Evolutionary conservation across 768 basidiomycete genomes (phyloP).

Genomic region (Leucocoprinus birnbaumii): DNA sequence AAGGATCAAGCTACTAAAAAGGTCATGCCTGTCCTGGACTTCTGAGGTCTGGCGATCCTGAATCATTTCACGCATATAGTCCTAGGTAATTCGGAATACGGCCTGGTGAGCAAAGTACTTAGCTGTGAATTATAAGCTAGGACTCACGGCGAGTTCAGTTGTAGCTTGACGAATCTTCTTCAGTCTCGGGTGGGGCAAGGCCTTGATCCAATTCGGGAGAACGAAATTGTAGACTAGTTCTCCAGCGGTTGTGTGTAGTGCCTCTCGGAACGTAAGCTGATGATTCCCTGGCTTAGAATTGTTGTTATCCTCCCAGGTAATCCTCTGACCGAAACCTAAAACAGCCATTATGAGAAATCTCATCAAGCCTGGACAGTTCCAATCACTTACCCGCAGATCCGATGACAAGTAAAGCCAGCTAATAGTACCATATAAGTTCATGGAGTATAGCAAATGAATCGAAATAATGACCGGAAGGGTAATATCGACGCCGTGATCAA

Average conservation of each 20-base stretch:
- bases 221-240: conserved; percentile 34
- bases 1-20: conserved; percentile 49
- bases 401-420: conserved; percentile 58
- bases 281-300: conserved; percentile 37
- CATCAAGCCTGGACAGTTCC: not conserved
- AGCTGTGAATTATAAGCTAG: no score
- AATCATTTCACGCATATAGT: conserved; percentile 55
- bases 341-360: not conserved
- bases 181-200: conserved; percentile 21
- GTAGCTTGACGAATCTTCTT: conserved; percentile 32
- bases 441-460: not conserved
- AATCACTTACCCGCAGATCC: conserved; percentile 42
- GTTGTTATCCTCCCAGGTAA: conserved; percentile 44
- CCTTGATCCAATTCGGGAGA: conserved; percentile 38
- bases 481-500: conserved; percentile 47
- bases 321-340: conserved; percentile 47
- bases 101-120: no score
- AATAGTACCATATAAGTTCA: not conserved
- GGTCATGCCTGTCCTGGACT: conserved; percentile 42
- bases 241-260: conserved; percentile 40
- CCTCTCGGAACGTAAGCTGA: conserved; percentile 44
- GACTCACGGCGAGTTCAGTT: conserved; percentile 38
- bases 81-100: conserved; percentile 12
- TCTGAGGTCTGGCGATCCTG: conserved; percentile 32
- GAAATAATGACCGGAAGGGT: conserved; percentile 44